These are phyloP conservation scores for Acanthamoeba polyphaga DNA, from an alignment of 208 protist species.

Conservation along the genomic window DNA sequence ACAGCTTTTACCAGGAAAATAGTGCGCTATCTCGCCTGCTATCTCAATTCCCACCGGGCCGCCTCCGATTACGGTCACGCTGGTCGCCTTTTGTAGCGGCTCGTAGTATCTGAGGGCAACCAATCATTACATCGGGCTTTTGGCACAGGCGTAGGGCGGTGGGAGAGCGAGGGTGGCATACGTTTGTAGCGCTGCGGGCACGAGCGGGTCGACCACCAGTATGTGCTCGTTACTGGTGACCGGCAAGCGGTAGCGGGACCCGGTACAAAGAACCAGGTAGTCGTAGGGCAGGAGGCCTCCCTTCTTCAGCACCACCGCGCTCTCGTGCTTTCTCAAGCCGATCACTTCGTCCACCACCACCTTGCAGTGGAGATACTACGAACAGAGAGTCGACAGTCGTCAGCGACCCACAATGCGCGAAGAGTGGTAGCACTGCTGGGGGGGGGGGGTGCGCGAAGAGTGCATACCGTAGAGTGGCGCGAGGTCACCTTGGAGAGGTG, in stretches of 20 bases:
- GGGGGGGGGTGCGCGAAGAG: background rate
- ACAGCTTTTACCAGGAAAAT: conserved; percentile 65
- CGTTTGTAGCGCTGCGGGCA: background rate
- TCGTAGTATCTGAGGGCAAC: background rate
- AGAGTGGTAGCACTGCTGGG: background rate
- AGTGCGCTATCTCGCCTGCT: conserved; percentile 80
- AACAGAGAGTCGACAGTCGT: too few relatives aligned
- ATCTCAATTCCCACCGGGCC: conserved; percentile 84
- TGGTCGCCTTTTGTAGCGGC: background rate
- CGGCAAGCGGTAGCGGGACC: background rate
- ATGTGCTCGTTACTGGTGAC: background rate
- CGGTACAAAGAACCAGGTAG: conserved; percentile 37
- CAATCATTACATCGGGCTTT: background rate
- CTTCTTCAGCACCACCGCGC: conserved; percentile 19
- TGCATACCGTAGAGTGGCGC: background rate
- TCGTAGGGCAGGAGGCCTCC: conserved; percentile 35
- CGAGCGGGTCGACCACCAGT: background rate
- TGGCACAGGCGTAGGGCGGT: background rate
- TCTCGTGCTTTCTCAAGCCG: conserved; percentile 10
- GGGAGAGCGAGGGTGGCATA: background rate
- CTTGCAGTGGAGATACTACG: conserved; percentile 51
- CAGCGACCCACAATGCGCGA: background rate
- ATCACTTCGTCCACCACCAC: conserved; percentile 1
- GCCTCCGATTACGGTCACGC: conserved; percentile 48
- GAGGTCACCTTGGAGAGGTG: conserved; percentile 21